Evolutionary conservation across 768 basidiomycete genomes (phyloP).

Genomic region (Lenzites betulinus): DNA sequence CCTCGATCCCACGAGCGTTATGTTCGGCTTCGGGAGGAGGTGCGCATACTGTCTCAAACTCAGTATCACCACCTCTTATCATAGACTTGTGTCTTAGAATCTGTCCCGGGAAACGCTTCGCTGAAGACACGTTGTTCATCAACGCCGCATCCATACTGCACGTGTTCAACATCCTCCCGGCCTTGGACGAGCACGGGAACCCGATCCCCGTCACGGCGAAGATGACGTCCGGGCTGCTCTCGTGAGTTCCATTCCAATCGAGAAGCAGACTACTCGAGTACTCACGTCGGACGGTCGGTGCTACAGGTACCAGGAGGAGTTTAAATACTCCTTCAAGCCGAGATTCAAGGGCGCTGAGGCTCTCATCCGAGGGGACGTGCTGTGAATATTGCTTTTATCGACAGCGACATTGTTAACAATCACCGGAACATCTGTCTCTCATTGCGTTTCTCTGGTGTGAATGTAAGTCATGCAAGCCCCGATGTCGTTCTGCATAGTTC

Average conservation of each 20-base stretch:
- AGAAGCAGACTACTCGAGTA: neutral
- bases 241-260: slow-evolving; percentile 9
- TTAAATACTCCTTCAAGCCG: neutral
- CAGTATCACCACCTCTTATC: too few relatives aligned
- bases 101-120: slow-evolving; percentile 22
- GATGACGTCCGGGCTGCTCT: slow-evolving; percentile 7
- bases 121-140: slow-evolving; percentile 15
- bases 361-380: neutral
- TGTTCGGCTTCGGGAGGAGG: slow-evolving; percentile 33
- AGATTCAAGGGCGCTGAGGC: neutral
- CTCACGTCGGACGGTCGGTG: too few relatives aligned
- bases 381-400: too few relatives aligned
- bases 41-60: too few relatives aligned
- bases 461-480: too few relatives aligned
- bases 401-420: too few relatives aligned
- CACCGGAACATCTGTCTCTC: too few relatives aligned
- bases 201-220: slow-evolving; percentile 4
- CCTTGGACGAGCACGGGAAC: slow-evolving; percentile 8
- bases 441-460: too few relatives aligned
- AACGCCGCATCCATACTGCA: slow-evolving; percentile 15
- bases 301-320: neutral
- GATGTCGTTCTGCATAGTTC: too few relatives aligned
- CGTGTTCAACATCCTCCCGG: slow-evolving; percentile 14
- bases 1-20: slow-evolving; percentile 11
- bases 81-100: too few relatives aligned